Evolutionary conservation across 805 yeast genomes (phyloP), one percentile per base, ranked within the genome.

Genomic region (Dipodascopsis uninucleata): DNA sequence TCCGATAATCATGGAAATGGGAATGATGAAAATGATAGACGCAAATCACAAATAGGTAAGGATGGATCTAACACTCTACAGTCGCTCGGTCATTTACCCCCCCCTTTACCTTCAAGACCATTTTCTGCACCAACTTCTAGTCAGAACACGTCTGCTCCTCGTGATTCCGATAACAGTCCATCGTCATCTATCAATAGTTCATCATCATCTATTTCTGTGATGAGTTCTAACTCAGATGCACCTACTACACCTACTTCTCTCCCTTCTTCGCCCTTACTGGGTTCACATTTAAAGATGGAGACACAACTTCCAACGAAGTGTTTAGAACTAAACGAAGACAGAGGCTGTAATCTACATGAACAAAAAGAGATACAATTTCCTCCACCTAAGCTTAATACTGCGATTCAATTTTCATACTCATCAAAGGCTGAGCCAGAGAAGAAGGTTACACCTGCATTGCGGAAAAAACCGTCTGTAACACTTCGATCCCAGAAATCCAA

Each of bases 51-150:
- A n/a, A n/a, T n/a, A 14, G 12, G 12, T 14, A 26, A 26, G 12
- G 29, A 26, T 26, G 29, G 12, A 6, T 31, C 51, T n/a, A 18
- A 38, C 9, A 39, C 52, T 6, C 28, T 47, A 22, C 34, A 31
- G 23, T 29, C 48, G 4, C n/a, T 39, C n/a, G 43, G 35, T 3
- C 38, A 45, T 16, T 33, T 47, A n/a, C 55, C 55, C 18, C 55
- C 55, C n/a, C 55, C 55, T 5, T 28, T 50, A 24, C 55, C 55
- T 21, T 21, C 47, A 22, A 39, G 55, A 16, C 36, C 31, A 28
- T 22, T 21, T 16, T 39, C 52, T 6, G 29, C 29, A 14, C 14
- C 29, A 12, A 26, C n/a, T n/a, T n/a, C n/a, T n/a, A n/a, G n/a
- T n/a, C n/a, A n/a, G n/a, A n/a, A n/a, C n/a, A n/a, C n/a, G n/a